These are phyloP conservation scores for Aspergillus jensenii DNA, from an alignment of 2,329 filamentous ascomycete species.

Conservation along the genomic window DNA sequence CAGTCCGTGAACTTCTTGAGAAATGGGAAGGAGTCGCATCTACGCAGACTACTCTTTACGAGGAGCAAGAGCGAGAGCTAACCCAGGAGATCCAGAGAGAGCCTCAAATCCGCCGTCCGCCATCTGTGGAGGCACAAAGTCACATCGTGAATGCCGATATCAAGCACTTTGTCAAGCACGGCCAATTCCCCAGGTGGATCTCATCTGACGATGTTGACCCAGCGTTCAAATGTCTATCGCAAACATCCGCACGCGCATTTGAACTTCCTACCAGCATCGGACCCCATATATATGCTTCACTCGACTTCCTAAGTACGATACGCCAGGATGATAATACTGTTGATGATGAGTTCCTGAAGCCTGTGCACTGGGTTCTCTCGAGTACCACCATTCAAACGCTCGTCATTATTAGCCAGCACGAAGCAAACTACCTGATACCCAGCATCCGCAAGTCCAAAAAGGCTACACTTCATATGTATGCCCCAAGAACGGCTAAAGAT, in stretches of 20 bases:
- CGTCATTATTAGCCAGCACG: constrained; percentile 60
- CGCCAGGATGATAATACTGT: constrained; percentile 29
- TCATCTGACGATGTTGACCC: neutral
- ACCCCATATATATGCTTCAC: neutral
- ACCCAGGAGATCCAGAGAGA: constrained; percentile 64
- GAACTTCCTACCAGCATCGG: constrained; percentile 2
- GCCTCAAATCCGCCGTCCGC: constrained; percentile 53
- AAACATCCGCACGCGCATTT: constrained; percentile 7
- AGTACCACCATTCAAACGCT: constrained; percentile 27
- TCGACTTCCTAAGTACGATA: constrained; percentile 7
- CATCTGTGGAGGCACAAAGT: constrained; percentile 39
- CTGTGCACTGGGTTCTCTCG: constrained; percentile 57
- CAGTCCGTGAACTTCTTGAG: constrained; percentile 3
- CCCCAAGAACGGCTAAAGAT: constrained; percentile 43
- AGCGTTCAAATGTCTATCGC: constrained; percentile 9
- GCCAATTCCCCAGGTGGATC: neutral
- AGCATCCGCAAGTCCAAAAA: constrained; percentile 35
- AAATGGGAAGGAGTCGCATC: constrained; percentile 29
- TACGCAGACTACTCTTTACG: constrained; percentile 50
- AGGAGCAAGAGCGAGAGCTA: constrained; percentile 66
- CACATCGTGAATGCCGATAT: constrained; percentile 12
- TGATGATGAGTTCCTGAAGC: constrained; percentile 51
- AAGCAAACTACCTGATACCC: constrained; percentile 55
- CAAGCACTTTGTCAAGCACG: constrained; percentile 5
- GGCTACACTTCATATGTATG: constrained; percentile 52